A percentile compares a stretch with the other conserved stretches of the same genome.
These are phyloP conservation scores for Jackrogersella minutella DNA, from an alignment of 495 filamentous ascomycete genomes.

Conservation along the genomic window DNA sequence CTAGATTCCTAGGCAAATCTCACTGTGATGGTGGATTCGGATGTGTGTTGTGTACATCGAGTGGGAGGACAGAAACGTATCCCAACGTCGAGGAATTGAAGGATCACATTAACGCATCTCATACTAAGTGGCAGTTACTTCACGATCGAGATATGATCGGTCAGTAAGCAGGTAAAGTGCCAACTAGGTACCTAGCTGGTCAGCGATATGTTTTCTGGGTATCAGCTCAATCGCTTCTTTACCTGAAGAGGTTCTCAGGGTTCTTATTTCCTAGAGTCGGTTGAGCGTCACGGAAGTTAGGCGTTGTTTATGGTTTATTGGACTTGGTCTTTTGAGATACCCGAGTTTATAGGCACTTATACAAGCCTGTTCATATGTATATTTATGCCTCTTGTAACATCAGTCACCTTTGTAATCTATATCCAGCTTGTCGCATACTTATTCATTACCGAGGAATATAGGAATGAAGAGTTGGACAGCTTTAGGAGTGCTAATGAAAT, in stretches of 20 bases:
- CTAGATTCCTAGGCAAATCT: constrained; percentile 51
- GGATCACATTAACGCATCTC: constrained; percentile 46
- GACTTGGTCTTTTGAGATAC: background rate
- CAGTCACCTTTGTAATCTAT: background rate
- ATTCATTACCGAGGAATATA: background rate
- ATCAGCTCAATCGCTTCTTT: background rate
- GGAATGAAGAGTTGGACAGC: no score
- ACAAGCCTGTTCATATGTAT: background rate
- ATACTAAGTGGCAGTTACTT: constrained; percentile 53
- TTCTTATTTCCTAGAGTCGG: no score
- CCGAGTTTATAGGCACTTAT: background rate
- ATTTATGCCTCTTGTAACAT: background rate
- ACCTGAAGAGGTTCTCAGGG: background rate
- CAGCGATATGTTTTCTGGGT: background rate
- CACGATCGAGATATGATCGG: constrained; percentile 51
- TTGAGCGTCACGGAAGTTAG: background rate
- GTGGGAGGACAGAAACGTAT: constrained; percentile 46
- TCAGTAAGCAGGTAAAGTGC: background rate
- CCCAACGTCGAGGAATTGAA: constrained; percentile 41
- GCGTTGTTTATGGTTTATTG: background rate
- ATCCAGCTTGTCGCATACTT: background rate
- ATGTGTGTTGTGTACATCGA: constrained; percentile 41
- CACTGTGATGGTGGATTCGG: constrained; percentile 47
- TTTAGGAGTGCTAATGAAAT: no score
- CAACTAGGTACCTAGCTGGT: background rate